Evolutionary conservation across 306 rosid species (phyloP).

Genomic region (Begonia peltatifolia): DNA sequence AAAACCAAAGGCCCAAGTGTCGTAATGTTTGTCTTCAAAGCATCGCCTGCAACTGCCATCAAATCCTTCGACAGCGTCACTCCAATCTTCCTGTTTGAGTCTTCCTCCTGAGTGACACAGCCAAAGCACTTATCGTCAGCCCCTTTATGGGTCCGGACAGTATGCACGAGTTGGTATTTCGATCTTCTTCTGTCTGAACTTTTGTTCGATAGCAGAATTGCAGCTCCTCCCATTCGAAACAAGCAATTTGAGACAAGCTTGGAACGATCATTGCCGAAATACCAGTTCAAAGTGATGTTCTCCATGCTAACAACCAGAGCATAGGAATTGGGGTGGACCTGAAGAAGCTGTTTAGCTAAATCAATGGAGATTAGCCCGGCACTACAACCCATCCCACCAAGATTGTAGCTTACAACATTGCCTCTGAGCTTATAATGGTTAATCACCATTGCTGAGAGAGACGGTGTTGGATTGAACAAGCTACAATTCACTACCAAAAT

Average conservation of each 20-base stretch:
- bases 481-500: slow-evolving; percentile 82
- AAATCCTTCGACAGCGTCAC: slow-evolving; percentile 82
- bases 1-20: slow-evolving; percentile 80
- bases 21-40: slow-evolving; percentile 77
- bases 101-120: slow-evolving; percentile 90
- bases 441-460: slow-evolving; percentile 81
- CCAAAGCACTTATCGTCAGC: slow-evolving; percentile 76
- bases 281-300: slow-evolving; percentile 91
- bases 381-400: slow-evolving; percentile 96
- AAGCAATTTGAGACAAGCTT: slow-evolving; percentile 81
- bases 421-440: slow-evolving; percentile 89
- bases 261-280: slow-evolving; percentile 78
- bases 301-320: slow-evolving; percentile 85
- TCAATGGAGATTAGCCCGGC: slow-evolving; percentile 81
- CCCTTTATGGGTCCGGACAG: slow-evolving; percentile 81
- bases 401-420: slow-evolving; percentile 56
- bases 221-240: slow-evolving; percentile 91
- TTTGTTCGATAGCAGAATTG: slow-evolving; percentile 61
- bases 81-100: slow-evolving; percentile 51
- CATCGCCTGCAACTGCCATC: slow-evolving; percentile 92
- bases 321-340: slow-evolving; percentile 73
- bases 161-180: slow-evolving; percentile 48
- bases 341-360: slow-evolving; percentile 83
- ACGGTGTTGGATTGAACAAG: slow-evolving; percentile 81
- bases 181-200: slow-evolving; percentile 69